Evolutionary conservation across 108 stramenopile species (phyloP), one percentile per base, ranked within the genome.

Genomic region (Parietichytrium sp.): DNA sequence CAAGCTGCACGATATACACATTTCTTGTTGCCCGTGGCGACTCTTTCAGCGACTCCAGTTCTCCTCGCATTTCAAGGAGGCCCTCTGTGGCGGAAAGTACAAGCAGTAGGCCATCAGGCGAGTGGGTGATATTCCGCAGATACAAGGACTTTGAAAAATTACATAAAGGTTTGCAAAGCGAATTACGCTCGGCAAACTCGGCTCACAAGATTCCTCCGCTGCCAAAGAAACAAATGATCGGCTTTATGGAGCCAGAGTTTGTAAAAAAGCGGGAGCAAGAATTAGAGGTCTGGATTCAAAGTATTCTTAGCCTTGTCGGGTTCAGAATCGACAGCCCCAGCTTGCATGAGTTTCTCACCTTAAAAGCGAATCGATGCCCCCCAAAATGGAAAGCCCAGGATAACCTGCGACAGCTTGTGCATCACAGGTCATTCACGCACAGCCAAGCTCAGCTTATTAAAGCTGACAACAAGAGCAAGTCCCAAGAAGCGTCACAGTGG

Each of bases 111-210:
- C n/a, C n/a, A n/a, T n/a, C 36, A 7, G 33, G 36, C 8, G 38
- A 72, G 33, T 72, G 61, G 61, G 45, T 72, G 15, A 42, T 72
- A 6, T 72, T 72, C 33, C 6, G 61, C 6, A 33, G 61, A 10
- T 72, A 72, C 61, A 72, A 72, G 61, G 61, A 72, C 42, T 72
- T 72, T 72, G 61, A 72, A 25, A 72, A 45, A 20, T 42, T 72
- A 20, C 61, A 72, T 3, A 72, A 72, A 42, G 61, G 61, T 25
- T 42, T 72, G 8, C 61, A 72, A 27, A 42, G 45, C 15, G 61
- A 72, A 42, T 42, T 72, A 33, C 36, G 45, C 23, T 6, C 38
- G 6, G 61, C 61, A 10, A 72, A 72, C 33, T 72, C 61, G 36
- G 61, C 61, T 6, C 61, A 45, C 10, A 33, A 42, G 61, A 33